phyloP scores from a whole-genome alignment of 1,139 yeast species.

The Casaregolazyma lundiana region DNA sequence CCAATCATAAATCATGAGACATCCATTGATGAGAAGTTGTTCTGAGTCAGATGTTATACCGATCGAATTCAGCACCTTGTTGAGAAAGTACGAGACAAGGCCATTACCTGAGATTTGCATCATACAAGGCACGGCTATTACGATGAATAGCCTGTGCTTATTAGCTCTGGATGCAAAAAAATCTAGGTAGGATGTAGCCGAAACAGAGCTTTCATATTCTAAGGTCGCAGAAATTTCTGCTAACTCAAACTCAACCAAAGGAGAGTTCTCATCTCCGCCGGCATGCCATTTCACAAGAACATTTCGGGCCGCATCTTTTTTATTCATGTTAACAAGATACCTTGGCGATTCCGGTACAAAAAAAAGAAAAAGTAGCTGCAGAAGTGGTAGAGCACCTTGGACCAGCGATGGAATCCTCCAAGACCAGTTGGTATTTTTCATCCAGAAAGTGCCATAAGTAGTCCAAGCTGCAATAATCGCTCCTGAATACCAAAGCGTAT shows the following conservation, averaged over 20 bases:
- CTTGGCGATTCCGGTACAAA: slow-evolving; percentile 54
- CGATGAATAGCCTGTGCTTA: slow-evolving; percentile 38
- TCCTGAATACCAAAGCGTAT: slow-evolving; percentile 12
- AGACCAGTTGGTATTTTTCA: slow-evolving; percentile 32
- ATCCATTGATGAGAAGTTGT: slow-evolving; percentile 22
- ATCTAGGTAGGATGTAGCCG: too few species aligned
- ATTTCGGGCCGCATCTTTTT: slow-evolving; percentile 36
- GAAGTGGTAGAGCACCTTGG: slow-evolving; percentile 39
- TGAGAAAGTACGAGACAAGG: slow-evolving; percentile 13
- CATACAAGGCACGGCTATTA: slow-evolving; percentile 23
- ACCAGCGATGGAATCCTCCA: slow-evolving; percentile 43
- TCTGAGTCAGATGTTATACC: slow-evolving; percentile 11
- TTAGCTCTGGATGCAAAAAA: slow-evolving; percentile 37
- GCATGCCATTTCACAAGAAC: slow-evolving; percentile 25
- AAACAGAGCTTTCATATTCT: slow-evolving; percentile 17
- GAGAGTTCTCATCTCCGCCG: slow-evolving; percentile 18
- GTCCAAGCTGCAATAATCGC: slow-evolving; percentile 11
- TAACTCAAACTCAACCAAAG: slow-evolving; percentile 22
- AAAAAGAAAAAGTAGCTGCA: slow-evolving; percentile 26
- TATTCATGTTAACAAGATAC: slow-evolving; percentile 42
- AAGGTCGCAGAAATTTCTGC: slow-evolving; percentile 22
- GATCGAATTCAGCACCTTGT: slow-evolving; percentile 11
- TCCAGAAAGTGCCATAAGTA: slow-evolving; percentile 17
- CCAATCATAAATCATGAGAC: slow-evolving; percentile 60
- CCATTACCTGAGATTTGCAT: slow-evolving; percentile 16